A percentile compares a stretch with the other conserved stretches of the same genome.
Evolutionary conservation across 148 eudicot species (phyloP).

Genomic region (Vaccinium vitisidaea): DNA sequence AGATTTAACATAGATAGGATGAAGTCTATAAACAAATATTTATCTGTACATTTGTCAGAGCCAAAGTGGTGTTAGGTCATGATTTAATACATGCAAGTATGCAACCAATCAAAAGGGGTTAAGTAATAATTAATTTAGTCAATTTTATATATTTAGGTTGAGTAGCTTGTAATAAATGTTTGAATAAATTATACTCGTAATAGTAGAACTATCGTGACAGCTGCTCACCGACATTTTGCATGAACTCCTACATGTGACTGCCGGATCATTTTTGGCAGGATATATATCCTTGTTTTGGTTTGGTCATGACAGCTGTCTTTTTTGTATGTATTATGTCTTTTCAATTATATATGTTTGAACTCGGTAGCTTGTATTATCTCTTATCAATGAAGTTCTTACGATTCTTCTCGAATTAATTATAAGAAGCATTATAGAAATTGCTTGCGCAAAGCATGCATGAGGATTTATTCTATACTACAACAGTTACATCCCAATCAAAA

Average conservation of each 20-base stretch:
- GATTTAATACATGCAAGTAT: not conserved
- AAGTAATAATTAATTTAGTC: not conserved
- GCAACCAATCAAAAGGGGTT: not conserved
- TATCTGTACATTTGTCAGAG: not conserved
- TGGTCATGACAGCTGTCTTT: too few relatives aligned
- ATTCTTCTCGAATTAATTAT: too few relatives aligned
- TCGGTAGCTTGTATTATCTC: too few relatives aligned
- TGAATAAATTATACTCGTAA: too few relatives aligned
- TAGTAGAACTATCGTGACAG: too few relatives aligned
- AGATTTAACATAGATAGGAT: not conserved
- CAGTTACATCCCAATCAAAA: not conserved
- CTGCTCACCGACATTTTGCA: too few relatives aligned
- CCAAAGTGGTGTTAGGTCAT: not conserved
- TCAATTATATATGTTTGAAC: too few relatives aligned
- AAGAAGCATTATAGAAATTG: not conserved
- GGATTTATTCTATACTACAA: not conserved
- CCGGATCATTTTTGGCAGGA: too few relatives aligned
- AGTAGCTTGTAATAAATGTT: not conserved
- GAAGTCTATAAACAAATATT: not conserved
- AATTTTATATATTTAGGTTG: not conserved
- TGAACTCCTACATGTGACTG: too few relatives aligned
- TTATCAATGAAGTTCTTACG: too few relatives aligned
- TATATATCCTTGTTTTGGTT: too few relatives aligned
- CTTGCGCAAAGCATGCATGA: not conserved
- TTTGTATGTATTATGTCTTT: too few relatives aligned